Evolutionary conservation across 495 filamentous ascomycete genomes (phyloP), one percentile per base, ranked within the genome.

Genomic region (Venustampulla echinocandica): DNA sequence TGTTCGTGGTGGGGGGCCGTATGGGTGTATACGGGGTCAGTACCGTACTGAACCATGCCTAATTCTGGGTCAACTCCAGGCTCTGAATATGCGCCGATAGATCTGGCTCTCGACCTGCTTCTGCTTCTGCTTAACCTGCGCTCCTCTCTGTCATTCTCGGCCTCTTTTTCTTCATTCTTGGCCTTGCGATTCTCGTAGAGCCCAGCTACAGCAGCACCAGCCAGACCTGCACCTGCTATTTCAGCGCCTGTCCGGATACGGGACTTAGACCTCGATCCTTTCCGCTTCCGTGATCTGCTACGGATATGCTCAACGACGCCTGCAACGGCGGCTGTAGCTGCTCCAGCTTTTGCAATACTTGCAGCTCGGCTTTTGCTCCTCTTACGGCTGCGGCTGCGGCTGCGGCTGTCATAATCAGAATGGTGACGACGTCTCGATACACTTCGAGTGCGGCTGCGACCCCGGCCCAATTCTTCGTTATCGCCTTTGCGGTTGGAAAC

Each of bases 41-140:
- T 73, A 50, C 84, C 87, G 66, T 90, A 90, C 62, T 89, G 84
- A 67, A 93, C 86, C 66, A 92, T 71, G 48, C 79, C 82, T 70
- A 79, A 63, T 63, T 81, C 76, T 69, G 69, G 75, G 67, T 76
- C 77, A 62, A 76, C 71, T 52, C 71, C 69, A 27, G 67, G 63
- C 50, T 73, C 73, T 47, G 55, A 58, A 58, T 80, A 57, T 53
- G 46, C 54, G 56, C 60, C 75, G 47, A 73, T 63, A 52, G 75
- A 78, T 58, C 63, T 69, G 55, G 70, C 69, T 25, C 71, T 69
- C 42, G 71, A 70, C 55, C 75, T 70, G 61, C 77, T 80, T 56
- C 68, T 69, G 24, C 42, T 50, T 55, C 75, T 70, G 61, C 77
- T 80, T 56, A 68, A 69, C 25, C 42, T 50, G 13, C 34, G 23